Conservation (phyloP, 257 asterid genomes). For the Handroanthus guayacan region DNA sequence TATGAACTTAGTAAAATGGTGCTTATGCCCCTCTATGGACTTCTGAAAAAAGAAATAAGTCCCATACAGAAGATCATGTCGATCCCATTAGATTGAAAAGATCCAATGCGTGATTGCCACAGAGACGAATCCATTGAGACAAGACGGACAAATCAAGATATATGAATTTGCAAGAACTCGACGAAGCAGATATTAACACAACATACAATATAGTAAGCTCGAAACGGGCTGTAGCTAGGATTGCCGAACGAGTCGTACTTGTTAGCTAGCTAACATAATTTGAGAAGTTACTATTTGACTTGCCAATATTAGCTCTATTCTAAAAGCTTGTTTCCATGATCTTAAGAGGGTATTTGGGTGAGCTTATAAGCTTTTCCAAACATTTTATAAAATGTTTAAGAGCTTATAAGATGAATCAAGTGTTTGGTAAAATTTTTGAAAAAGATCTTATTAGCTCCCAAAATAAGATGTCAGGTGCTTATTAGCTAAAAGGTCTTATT, state of each 20-base stretch:
- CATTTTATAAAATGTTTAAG: too few species aligned
- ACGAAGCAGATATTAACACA: background rate
- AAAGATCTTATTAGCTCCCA: too few species aligned
- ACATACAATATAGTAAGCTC: background rate
- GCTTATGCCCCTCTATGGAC: too few species aligned
- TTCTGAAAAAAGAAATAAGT: background rate
- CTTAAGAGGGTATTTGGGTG: too few species aligned
- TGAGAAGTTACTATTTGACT: background rate
- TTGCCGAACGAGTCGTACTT: background rate
- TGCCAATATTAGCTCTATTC: background rate
- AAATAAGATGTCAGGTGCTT: too few species aligned
- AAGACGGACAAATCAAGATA: background rate
- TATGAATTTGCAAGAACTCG: background rate
- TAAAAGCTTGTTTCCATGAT: background rate
- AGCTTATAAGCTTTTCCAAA: too few species aligned
- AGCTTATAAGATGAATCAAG: too few species aligned
- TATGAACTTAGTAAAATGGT: too few species aligned
- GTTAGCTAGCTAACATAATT: background rate
- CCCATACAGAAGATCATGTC: background rate
- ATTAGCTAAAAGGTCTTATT: too few species aligned
- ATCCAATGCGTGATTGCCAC: background rate
- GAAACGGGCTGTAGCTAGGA: background rate
- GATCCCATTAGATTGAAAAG: background rate
- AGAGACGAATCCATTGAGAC: background rate
- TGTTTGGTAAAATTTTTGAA: too few species aligned